Conservation (phyloP, 257 asterid genomes). For the Gynochthodes officinalis region DNA sequence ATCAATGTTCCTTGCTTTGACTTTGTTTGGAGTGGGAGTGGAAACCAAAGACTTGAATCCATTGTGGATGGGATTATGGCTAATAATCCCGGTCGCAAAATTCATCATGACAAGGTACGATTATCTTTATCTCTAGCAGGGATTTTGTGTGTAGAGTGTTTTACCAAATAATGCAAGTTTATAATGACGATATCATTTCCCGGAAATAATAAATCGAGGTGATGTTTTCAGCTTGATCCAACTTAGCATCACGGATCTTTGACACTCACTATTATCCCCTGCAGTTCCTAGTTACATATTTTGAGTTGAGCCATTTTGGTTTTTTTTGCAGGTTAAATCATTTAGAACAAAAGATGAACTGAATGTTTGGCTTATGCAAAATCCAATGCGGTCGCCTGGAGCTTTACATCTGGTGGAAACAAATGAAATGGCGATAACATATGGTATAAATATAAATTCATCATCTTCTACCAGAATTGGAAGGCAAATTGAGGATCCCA, state of each 20-base stretch:
- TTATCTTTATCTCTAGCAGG: too few relatives aligned
- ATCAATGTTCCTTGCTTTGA: slow-evolving; percentile 34
- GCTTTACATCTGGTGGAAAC: slow-evolving; percentile 34
- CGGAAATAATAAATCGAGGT: too few relatives aligned
- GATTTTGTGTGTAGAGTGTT: too few relatives aligned
- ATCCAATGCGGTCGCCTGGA: slow-evolving; percentile 37
- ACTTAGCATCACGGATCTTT: too few relatives aligned
- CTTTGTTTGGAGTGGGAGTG: slow-evolving; percentile 42
- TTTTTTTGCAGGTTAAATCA: slow-evolving; percentile 35
- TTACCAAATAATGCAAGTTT: too few relatives aligned
- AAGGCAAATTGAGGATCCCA: slow-evolving; percentile 36
- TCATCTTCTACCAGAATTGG: slow-evolving; percentile 23
- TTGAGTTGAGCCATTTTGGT: neutral
- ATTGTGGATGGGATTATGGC: slow-evolving; percentile 29
- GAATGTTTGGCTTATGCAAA: slow-evolving; percentile 31
- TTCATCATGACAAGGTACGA: slow-evolving; percentile 27
- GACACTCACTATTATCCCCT: too few relatives aligned
- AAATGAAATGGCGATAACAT: slow-evolving; percentile 29
- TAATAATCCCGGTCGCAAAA: slow-evolving; percentile 38
- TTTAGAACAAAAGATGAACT: slow-evolving; percentile 34
- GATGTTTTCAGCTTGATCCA: too few relatives aligned
- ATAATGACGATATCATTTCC: too few relatives aligned
- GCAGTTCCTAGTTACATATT: neutral
- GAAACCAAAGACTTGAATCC: slow-evolving; percentile 21
- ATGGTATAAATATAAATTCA: slow-evolving; percentile 36